Evolutionary conservation across 2,329 filamentous ascomycete species (phyloP).

Genomic region (Akanthomyces lecanii): DNA sequence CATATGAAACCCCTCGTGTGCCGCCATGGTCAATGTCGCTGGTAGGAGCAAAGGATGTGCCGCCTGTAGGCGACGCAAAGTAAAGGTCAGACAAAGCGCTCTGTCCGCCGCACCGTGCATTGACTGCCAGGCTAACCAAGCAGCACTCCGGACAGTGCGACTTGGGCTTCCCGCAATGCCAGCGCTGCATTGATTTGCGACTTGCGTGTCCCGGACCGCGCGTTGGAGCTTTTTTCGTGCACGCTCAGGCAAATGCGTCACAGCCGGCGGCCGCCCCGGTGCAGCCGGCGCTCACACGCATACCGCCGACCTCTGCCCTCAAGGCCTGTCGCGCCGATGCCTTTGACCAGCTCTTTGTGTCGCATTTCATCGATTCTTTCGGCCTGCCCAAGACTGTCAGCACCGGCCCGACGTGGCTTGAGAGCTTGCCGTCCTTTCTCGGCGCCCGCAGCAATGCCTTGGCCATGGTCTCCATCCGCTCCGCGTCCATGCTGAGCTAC

Average conservation of each 20-base stretch:
- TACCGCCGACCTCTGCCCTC: background rate
- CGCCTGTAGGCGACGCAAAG: conserved; percentile 5
- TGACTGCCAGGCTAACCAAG: background rate
- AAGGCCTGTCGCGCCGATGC: conserved; percentile 1
- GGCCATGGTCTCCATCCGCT: conserved; percentile 9
- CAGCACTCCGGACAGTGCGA: conserved; percentile 1
- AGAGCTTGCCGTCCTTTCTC: conserved; percentile 6
- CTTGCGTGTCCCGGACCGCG: conserved; percentile 1
- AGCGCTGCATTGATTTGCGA: background rate
- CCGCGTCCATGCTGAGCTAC: conserved; percentile 13
- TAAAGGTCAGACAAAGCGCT: conserved; percentile 2
- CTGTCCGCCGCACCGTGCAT: background rate
- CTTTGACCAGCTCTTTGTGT: conserved; percentile 11
- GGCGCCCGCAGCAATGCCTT: background rate
- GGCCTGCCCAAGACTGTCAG: background rate
- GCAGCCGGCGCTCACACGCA: background rate
- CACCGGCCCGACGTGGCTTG: conserved; percentile 2
- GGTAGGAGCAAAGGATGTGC: conserved; percentile 11
- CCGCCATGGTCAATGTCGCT: conserved; percentile 35
- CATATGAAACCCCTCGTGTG: background rate
- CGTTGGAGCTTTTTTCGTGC: conserved; percentile 9
- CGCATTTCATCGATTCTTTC: conserved; percentile 11
- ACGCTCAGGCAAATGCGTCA: background rate
- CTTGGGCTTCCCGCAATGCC: conserved; percentile 9
- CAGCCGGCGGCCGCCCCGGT: background rate